These are phyloP conservation scores for Aspergillus sclerotiicarbonarius DNA, from an alignment of 495 filamentous ascomycete species.

Conservation along the genomic window DNA sequence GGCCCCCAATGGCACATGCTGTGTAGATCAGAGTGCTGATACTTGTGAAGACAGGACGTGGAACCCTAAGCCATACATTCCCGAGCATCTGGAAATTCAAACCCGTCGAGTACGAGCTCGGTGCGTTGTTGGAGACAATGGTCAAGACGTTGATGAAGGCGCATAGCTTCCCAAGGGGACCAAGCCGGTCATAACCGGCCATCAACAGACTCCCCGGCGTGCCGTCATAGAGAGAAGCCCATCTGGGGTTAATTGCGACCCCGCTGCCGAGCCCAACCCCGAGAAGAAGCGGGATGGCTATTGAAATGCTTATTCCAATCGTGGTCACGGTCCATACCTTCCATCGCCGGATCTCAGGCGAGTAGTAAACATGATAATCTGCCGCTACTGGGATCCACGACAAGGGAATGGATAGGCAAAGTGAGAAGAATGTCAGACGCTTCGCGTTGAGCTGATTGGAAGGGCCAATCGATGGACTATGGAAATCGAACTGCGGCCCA, in stretches of 20 bases:
- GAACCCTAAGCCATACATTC: constrained; percentile 58
- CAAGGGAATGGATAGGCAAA: constrained; percentile 55
- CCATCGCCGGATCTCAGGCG: constrained; percentile 45
- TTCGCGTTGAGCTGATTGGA: constrained; percentile 50
- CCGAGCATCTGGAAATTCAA: constrained; percentile 74
- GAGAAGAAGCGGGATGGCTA: constrained; percentile 60
- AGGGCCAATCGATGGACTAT: constrained; percentile 36
- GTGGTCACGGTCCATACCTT: constrained; percentile 47
- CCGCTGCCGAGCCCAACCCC: constrained; percentile 70
- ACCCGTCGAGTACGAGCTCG: constrained; percentile 68
- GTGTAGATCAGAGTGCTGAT: constrained; percentile 42
- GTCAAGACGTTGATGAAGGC: constrained; percentile 66
- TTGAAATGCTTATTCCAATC: constrained; percentile 47
- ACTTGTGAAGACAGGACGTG: constrained; percentile 64
- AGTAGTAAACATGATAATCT: constrained; percentile 60
- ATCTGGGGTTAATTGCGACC: constrained; percentile 48
- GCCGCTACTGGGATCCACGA: constrained; percentile 52
- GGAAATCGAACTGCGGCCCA: constrained; percentile 62
- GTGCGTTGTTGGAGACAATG: constrained; percentile 66
- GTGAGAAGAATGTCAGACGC: constrained; percentile 62
- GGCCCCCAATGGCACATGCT: constrained; percentile 50
- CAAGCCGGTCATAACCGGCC: constrained; percentile 59
- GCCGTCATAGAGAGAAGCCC: constrained; percentile 53
- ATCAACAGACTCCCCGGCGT: constrained; percentile 67
- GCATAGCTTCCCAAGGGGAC: constrained; percentile 68